These are phyloP conservation scores for Podaxis pistillaris DNA, from an alignment of 768 basidiomycete genomes.

Conservation along the genomic window DNA sequence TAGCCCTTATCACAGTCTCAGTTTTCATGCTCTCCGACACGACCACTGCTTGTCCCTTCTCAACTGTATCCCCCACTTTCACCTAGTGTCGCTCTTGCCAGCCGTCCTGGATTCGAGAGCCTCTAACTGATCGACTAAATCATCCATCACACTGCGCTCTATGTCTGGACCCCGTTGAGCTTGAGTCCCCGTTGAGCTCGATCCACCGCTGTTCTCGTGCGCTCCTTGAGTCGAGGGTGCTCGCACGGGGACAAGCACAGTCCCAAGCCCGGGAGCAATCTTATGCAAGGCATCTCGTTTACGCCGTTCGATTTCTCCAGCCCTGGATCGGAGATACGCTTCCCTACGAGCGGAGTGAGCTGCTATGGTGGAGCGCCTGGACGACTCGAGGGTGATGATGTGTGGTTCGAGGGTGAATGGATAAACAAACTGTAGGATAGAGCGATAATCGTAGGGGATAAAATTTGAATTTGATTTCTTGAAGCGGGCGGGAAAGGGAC, in stretches of 20 bases:
- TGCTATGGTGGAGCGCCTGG: slow-evolving; percentile 65
- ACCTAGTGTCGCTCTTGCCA: neutral
- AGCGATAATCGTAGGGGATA: neutral
- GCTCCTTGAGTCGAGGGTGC: neutral
- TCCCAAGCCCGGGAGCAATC: slow-evolving; percentile 86
- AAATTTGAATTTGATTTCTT: slow-evolving; percentile 50
- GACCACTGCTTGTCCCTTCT: slow-evolving; percentile 77
- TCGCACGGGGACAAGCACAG: slow-evolving; percentile 54
- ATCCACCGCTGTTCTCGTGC: slow-evolving; percentile 16
- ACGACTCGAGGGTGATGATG: slow-evolving; percentile 70
- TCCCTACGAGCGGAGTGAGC: slow-evolving; percentile 67
- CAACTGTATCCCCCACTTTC: slow-evolving; percentile 70
- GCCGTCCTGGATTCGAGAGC: slow-evolving; percentile 44
- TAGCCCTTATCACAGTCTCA: slow-evolving; percentile 81
- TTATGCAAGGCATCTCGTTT: slow-evolving; percentile 67
- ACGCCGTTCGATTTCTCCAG: slow-evolving; percentile 72
- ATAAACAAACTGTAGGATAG: slow-evolving; percentile 79
- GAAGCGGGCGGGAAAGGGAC: slow-evolving; percentile 13
- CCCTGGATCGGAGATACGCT: slow-evolving; percentile 64
- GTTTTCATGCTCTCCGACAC: slow-evolving; percentile 98
- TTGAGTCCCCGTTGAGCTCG: neutral
- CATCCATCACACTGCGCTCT: slow-evolving; percentile 69
- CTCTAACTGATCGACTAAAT: slow-evolving; percentile 79
- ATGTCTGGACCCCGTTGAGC: slow-evolving; percentile 19
- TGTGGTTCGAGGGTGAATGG: slow-evolving; percentile 93